Conservation (phyloP, 148 eudicot species). For the Chenopodium suecicum region DNA sequence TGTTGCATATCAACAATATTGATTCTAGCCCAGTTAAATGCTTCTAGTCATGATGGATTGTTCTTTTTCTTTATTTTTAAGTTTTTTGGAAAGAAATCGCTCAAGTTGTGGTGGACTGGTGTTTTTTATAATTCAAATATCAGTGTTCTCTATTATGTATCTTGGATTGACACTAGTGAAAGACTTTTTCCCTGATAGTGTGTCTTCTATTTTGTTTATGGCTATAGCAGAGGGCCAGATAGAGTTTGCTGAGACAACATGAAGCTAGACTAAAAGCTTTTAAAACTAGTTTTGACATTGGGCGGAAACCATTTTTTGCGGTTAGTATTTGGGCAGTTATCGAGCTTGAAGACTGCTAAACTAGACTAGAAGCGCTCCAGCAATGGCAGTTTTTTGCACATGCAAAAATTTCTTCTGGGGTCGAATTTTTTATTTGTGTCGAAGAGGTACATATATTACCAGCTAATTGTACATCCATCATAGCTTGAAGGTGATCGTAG, state of each 20-base stretch:
- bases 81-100: too few species aligned
- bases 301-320: constrained; percentile 5
- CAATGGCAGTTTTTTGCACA: constrained; percentile 3
- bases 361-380: constrained; percentile 9
- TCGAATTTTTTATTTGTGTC: background rate
- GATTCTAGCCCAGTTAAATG: background rate
- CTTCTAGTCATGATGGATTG: background rate
- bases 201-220: background rate
- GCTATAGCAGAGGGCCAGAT: constrained; percentile 27
- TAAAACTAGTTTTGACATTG: constrained; percentile 15
- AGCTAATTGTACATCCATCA: constrained; percentile 33
- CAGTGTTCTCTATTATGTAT: background rate
- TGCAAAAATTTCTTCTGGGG: background rate
- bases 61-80: background rate
- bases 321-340: background rate
- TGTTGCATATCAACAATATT: background rate
- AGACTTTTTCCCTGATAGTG: background rate
- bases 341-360: constrained; percentile 7
- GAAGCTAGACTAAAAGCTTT: background rate
- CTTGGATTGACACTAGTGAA: background rate
- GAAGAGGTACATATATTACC: constrained; percentile 20
- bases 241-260: constrained; percentile 11
- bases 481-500: constrained; percentile 15
- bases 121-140: background rate
- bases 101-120: background rate